Evolutionary conservation across 176 grass and related monocot species (phyloP), one percentile per base, ranked within the genome.

Genomic region (Musa beccarii): DNA sequence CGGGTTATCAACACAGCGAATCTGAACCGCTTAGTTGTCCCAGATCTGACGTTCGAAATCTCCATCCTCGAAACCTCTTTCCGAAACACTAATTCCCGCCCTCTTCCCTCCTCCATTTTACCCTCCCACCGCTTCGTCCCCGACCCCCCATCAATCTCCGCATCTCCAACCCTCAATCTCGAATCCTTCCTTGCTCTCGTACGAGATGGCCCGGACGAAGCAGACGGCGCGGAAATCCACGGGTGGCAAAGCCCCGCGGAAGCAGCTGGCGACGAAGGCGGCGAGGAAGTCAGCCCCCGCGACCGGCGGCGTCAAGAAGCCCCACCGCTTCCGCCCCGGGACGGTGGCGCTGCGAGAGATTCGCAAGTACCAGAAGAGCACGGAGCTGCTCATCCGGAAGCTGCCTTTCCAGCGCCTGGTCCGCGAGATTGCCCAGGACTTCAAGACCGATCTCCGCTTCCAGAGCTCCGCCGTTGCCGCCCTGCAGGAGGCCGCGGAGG

Each of bases 331-430:
- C 79, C 70, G 79, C 2, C 79, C 79, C 5, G 79, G 79, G 1
- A 81, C 68, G 2, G 79, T 74, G 25, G 79, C 79, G 69, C 68
- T 81, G 29, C 63, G 79, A 16, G 79, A 81, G 54, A 81, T 81
- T 53, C 59, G 79, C 13, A 81, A 80, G 78, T 80, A 80, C 64
- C 78, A 80, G 65, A 80, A 71, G 66, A 80, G 78, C 78, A 80
- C 78, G 11, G 78, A 80, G 23, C 61, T 71, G 51, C 51, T 80
- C 2, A 80, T 80, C 66, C 67, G 78, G 51, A 80, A 80, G 52
- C 51, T 80, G 2, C 78, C 66, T 9, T 80, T 80, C 55, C 78
- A 80, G 71, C 71, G 71, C 59, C 69, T 81, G 0, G 79, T 81
- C 3, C 71, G 79, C 1, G 79, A 81, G 71, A 81, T 81, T 7